Percentiles rank a stretch among this genome's conserved stretches.
These are phyloP conservation scores for Raphanus raphanistrum DNA, from an alignment of 345 rosid species.

Conservation along the genomic window DNA sequence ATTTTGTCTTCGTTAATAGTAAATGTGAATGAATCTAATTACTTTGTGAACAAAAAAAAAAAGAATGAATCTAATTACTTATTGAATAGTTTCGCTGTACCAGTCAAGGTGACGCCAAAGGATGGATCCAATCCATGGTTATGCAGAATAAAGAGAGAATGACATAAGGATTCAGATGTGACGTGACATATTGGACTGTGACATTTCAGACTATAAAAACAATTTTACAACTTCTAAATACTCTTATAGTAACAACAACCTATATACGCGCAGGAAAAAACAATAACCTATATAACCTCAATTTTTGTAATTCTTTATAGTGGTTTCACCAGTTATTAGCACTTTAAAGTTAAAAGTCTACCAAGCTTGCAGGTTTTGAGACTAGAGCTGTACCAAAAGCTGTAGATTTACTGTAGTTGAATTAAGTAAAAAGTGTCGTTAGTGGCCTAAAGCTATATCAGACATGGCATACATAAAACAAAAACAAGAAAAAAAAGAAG, in stretches of 20 bases:
- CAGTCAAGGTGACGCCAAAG: conserved; percentile 29
- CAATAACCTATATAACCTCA: not conserved
- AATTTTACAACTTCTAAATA: conserved; percentile 9
- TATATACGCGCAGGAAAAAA: not conserved
- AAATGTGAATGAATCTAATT: conserved; percentile 27
- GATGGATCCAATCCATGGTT: conserved; percentile 40
- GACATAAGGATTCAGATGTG: conserved; percentile 45
- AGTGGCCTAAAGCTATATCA: conserved; percentile 17
- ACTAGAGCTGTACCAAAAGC: conserved; percentile 21
- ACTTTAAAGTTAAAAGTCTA: conserved; percentile 5
- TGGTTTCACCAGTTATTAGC: conserved; percentile 10
- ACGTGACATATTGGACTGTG: conserved; percentile 42
- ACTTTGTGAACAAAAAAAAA: no score
- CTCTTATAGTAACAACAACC: not conserved
- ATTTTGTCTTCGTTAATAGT: not conserved
- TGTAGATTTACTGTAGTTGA: not conserved
- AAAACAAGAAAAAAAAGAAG: not conserved
- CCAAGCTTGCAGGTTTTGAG: conserved; percentile 27
- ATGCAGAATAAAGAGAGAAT: conserved; percentile 44
- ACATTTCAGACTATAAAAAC: conserved; percentile 30
- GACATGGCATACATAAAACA: not conserved
- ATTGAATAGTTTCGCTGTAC: conserved; percentile 17
- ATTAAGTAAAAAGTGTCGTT: not conserved
- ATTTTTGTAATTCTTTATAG: not conserved
- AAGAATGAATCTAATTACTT: conserved; percentile 28